Evolutionary conservation across 257 asterid genomes (phyloP), one percentile per base, ranked within the genome.

Genomic region (Leptodermis oblonga): DNA sequence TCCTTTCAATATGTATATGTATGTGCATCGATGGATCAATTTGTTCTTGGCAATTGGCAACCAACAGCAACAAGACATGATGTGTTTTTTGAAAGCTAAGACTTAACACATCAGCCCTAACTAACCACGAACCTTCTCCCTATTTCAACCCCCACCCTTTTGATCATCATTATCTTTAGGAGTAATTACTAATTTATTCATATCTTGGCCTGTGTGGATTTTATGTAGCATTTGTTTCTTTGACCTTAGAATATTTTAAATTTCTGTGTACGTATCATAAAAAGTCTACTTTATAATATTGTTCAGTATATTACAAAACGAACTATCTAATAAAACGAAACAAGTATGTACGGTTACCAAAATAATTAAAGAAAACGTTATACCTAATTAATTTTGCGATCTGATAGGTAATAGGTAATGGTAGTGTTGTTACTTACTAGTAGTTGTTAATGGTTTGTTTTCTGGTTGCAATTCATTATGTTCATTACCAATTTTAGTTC

Each of bases 51-150:
- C 52, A 68, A 48, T 43, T 12, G 59, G 5, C n/a, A n/a, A n/a
- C n/a, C n/a, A 22, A 22, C 28, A 22, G 14, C 23, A 58, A 17
- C 34, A 26, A 79, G 63, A 53, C 73, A 67, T 68, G 37, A 71
- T 36, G 15, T 30, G 74, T 74, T 88, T 76, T 84, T 84, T 86
- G 70, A 66, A 84, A 78, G 74, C 83, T 72, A 88, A 79, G 90
- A 52, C 52, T 68, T 12, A 68, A 6, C 3, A 34, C 18, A 28
- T 45, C 70, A 46, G 3, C 58, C 56, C 18, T 17, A 30, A 10
- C 62, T 34, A n/a, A 51, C 25, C 55, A 49, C n/a, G 9, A 52
- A 20, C 20, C 28, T 1, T 52, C n/a, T 30, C n/a, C 58, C 58
- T 13, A 30, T 6, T 52, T 52, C 58, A 6, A 39, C 43, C 5